phyloP scores from a whole-genome alignment of 129 eudicot genomes.

The Flaveria trinervia region DNA sequence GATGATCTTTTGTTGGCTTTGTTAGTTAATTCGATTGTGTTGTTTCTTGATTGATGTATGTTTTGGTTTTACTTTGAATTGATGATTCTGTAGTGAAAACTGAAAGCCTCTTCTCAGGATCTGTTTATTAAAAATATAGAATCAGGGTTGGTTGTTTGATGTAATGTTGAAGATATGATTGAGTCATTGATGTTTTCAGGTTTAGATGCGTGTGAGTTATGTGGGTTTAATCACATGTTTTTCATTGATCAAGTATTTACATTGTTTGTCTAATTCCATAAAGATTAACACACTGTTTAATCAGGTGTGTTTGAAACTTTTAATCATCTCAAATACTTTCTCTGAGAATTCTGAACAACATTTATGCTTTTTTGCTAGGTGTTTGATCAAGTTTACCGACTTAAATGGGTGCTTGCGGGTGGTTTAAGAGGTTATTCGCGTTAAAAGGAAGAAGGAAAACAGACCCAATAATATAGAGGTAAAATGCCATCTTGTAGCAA shows the following conservation, averaged over 20 bases:
- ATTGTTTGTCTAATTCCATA: conserved; percentile 5
- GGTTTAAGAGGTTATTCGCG: conserved; percentile 46
- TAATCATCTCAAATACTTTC: background rate
- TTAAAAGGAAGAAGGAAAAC: conserved; percentile 36
- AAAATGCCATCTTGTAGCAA: conserved; percentile 12
- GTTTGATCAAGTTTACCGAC: conserved; percentile 16
- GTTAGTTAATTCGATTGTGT: background rate
- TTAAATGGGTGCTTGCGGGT: conserved; percentile 45
- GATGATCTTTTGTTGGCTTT: background rate
- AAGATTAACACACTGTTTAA: background rate
- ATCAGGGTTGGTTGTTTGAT: conserved; percentile 15
- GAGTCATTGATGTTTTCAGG: background rate
- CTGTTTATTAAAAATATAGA: background rate
- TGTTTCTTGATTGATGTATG: background rate
- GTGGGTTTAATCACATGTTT: background rate
- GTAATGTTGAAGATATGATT: background rate
- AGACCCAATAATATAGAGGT: conserved; percentile 40
- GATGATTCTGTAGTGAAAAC: background rate
- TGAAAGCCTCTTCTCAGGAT: background rate
- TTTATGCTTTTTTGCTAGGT: conserved; percentile 26
- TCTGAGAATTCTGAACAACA: background rate
- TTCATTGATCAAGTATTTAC: background rate
- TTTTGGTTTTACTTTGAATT: background rate
- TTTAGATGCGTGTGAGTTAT: no score
- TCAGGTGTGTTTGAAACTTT: background rate